Conservation (phyloP, 495 filamentous ascomycete genomes). For the Bathelium albidoporum region DNA sequence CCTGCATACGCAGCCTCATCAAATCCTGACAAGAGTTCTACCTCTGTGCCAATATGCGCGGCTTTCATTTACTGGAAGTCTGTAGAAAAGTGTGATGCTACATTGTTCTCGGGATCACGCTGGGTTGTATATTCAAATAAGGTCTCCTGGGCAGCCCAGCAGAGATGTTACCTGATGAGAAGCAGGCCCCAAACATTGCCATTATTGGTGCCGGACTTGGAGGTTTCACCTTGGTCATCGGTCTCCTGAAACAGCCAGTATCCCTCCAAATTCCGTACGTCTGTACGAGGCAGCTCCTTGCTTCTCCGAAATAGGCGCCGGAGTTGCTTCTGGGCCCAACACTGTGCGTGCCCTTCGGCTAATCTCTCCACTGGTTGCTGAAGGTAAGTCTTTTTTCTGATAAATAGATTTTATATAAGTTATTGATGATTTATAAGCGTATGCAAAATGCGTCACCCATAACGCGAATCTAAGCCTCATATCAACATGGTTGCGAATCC, state of each 20-base stretch:
- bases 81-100: too few species aligned
- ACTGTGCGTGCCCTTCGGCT: constrained; percentile 32
- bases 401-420: too few species aligned
- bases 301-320: constrained; percentile 19
- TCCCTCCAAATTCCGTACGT: neutral
- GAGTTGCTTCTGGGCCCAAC: constrained; percentile 50
- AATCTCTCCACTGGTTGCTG: neutral
- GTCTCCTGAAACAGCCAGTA: neutral
- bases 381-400: too few species aligned
- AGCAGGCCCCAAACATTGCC: neutral
- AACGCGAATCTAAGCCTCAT: neutral
- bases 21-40: too few species aligned
- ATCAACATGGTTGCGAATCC: neutral
- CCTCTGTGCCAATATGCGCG: too few species aligned
- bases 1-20: too few species aligned
- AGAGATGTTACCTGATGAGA: neutral
- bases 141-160: too few species aligned
- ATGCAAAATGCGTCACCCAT: neutral
- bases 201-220: neutral
- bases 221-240: neutral
- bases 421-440: too few species aligned
- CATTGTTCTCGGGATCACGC: too few species aligned
- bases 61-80: too few species aligned
- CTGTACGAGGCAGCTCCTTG: neutral
- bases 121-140: too few species aligned